phyloP scores from a whole-genome alignment of 768 basidiomycete species.

The Piloderma croceum region DNA sequence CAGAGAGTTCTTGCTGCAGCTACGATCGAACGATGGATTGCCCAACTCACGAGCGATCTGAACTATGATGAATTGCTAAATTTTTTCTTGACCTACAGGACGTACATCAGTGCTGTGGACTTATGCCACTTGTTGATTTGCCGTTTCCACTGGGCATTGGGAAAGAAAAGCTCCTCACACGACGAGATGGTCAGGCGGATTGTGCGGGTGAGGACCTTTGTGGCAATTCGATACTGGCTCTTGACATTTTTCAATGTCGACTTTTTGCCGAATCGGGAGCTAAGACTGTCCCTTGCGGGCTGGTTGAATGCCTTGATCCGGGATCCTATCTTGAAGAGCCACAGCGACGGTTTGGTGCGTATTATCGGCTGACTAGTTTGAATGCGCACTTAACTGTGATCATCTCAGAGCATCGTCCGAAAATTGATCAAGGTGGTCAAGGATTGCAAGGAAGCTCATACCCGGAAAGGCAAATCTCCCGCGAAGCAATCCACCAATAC shows the following conservation, averaged over 20 bases:
- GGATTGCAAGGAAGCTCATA: slow-evolving; percentile 70
- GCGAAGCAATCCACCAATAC: slow-evolving; percentile 23
- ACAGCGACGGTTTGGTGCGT: slow-evolving; percentile 68
- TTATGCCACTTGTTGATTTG: slow-evolving; percentile 78
- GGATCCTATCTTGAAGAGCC: slow-evolving; percentile 64
- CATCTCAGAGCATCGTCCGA: slow-evolving; percentile 64
- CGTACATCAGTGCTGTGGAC: slow-evolving; percentile 75
- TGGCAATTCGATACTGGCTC: slow-evolving; percentile 87
- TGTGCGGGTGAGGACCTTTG: slow-evolving; percentile 84
- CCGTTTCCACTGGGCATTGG: slow-evolving; percentile 86
- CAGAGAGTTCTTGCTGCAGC: slow-evolving; percentile 70
- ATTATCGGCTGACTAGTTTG: not conserved
- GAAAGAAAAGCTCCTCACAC: slow-evolving; percentile 39
- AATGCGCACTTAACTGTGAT: slow-evolving; percentile 1
- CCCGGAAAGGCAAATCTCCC: slow-evolving; percentile 30
- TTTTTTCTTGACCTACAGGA: slow-evolving; percentile 90
- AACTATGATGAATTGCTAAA: slow-evolving; percentile 83
- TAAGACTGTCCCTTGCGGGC: slow-evolving; percentile 64
- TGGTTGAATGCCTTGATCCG: slow-evolving; percentile 78
- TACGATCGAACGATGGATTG: slow-evolving; percentile 91
- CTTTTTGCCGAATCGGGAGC: slow-evolving; percentile 74
- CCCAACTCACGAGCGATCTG: slow-evolving; percentile 81
- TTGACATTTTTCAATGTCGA: slow-evolving; percentile 87
- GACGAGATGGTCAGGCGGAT: slow-evolving; percentile 72
- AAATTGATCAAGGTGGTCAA: slow-evolving; percentile 80